Conservation (phyloP, 805 yeast genomes). For the Yarrowia osloensis region DNA sequence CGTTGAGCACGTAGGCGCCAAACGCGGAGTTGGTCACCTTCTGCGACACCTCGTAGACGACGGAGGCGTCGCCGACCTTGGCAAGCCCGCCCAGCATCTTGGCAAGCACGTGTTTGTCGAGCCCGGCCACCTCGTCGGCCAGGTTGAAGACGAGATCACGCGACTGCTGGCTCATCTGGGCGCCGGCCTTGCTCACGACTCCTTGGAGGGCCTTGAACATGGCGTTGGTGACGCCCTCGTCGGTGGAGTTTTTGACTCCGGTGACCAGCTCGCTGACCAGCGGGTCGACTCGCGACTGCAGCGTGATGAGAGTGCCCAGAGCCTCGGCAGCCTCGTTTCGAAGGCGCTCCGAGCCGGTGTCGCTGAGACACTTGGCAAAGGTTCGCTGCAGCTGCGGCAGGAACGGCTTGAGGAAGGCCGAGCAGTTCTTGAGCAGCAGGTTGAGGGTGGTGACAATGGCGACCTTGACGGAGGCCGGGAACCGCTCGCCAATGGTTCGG, state of each 20-base stretch:
- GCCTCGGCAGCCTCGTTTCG: slow-evolving; percentile 88
- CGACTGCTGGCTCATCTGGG: slow-evolving; percentile 71
- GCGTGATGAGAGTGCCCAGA: slow-evolving; percentile 79
- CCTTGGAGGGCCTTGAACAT: slow-evolving; percentile 83
- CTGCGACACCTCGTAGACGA: slow-evolving; percentile 32
- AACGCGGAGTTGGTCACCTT: slow-evolving; percentile 26
- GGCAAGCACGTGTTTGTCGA: slow-evolving; percentile 58
- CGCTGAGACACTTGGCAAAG: slow-evolving; percentile 87
- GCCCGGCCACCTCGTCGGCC: slow-evolving; percentile 65
- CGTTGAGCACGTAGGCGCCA: slow-evolving; percentile 38
- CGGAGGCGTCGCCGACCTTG: slow-evolving; percentile 53
- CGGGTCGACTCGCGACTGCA: slow-evolving; percentile 93
- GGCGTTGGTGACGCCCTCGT: slow-evolving; percentile 74
- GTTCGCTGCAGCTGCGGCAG: slow-evolving; percentile 97
- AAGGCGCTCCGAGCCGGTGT: slow-evolving; percentile 65
- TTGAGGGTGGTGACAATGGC: slow-evolving; percentile 89
- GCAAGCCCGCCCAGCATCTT: slow-evolving; percentile 76
- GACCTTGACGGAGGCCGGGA: slow-evolving; percentile 85
- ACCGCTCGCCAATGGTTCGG: slow-evolving; percentile 96
- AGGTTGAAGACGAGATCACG: slow-evolving; percentile 67
- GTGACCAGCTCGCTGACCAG: slow-evolving; percentile 75
- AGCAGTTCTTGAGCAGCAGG: slow-evolving; percentile 75
- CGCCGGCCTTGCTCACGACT: slow-evolving; percentile 78
- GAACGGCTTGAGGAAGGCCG: slow-evolving; percentile 89
- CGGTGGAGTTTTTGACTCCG: slow-evolving; percentile 68